These are phyloP conservation scores for Pyrenophora graminea DNA, from an alignment of 2,329 filamentous ascomycete genomes.

Conservation along the genomic window DNA sequence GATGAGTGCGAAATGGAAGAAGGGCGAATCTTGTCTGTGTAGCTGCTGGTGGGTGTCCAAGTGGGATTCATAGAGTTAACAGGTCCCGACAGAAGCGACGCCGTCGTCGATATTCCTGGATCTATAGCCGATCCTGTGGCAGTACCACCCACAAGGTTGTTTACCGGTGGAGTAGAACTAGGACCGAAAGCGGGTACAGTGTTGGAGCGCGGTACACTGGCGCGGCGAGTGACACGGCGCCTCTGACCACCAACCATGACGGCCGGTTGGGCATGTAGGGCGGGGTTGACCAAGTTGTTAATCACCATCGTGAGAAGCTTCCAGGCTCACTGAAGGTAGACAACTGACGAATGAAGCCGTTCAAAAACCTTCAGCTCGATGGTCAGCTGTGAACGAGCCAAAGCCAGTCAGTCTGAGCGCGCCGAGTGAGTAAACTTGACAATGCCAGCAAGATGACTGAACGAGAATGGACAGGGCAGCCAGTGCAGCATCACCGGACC, in stretches of 20 bases:
- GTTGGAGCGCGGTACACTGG: slow-evolving; percentile 18
- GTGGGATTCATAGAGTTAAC: slow-evolving; percentile 8
- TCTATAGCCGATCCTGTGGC: slow-evolving; percentile 1
- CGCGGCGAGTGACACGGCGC: slow-evolving; percentile 25
- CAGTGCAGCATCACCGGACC: not conserved
- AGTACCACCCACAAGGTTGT: slow-evolving; percentile 2
- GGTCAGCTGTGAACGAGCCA: too few species aligned
- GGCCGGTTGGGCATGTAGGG: slow-evolving; percentile 10
- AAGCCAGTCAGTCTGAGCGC: too few species aligned
- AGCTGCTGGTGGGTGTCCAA: slow-evolving; percentile 4
- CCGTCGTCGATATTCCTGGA: not conserved
- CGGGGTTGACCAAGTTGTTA: not conserved
- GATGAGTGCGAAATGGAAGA: not conserved
- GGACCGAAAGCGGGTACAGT: slow-evolving; percentile 19
- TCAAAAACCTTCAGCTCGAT: not conserved
- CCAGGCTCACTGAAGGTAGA: not conserved
- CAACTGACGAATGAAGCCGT: not conserved
- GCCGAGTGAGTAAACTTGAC: too few species aligned
- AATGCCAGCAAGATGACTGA: not conserved
- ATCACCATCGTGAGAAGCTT: slow-evolving; percentile 3
- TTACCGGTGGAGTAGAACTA: slow-evolving; percentile 6
- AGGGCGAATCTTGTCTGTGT: slow-evolving; percentile 1
- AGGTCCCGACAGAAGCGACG: not conserved
- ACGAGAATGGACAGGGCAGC: not conserved
- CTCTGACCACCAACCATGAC: slow-evolving; percentile 21